phyloP scores from a whole-genome alignment of 345 rosid species.

The Stellera chamaejasme region DNA sequence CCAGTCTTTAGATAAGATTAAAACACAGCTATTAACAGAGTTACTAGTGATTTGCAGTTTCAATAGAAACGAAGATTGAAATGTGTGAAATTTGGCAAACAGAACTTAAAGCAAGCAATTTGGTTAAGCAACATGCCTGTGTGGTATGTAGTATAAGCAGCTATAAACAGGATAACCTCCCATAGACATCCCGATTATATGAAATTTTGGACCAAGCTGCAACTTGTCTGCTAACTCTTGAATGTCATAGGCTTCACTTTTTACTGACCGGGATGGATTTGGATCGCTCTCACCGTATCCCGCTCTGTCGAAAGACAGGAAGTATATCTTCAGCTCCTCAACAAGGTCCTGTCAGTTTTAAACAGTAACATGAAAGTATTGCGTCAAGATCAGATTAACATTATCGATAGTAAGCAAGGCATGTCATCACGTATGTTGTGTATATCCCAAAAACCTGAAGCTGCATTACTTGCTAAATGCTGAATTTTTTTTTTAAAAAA shows the following conservation, averaged over 20 bases:
- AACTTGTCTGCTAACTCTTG: constrained; percentile 80
- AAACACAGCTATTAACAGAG: not conserved
- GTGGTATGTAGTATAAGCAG: constrained; percentile 77
- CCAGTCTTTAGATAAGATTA: constrained; percentile 31
- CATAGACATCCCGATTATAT: constrained; percentile 71
- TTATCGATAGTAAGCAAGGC: too few species aligned
- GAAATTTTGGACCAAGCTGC: constrained; percentile 62
- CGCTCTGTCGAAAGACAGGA: constrained; percentile 69
- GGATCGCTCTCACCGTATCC: constrained; percentile 98
- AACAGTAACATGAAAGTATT: not conserved
- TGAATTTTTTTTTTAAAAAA: too few species aligned
- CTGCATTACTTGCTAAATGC: too few species aligned
- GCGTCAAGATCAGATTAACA: too few species aligned
- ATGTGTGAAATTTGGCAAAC: not conserved
- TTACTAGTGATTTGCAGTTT: not conserved
- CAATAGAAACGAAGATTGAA: not conserved
- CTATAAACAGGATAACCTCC: constrained; percentile 67
- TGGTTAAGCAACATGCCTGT: constrained; percentile 37
- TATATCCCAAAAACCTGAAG: too few species aligned
- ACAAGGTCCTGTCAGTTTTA: constrained; percentile 43
- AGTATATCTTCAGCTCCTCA: constrained; percentile 53
- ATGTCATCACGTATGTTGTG: too few species aligned
- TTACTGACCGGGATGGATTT: constrained; percentile 60
- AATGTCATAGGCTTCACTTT: constrained; percentile 70
- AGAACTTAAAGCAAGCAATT: constrained; percentile 8